Base-by-base conservation (phyloP, 805 yeast species). In the Citeromyces nyonsensis region DNA sequence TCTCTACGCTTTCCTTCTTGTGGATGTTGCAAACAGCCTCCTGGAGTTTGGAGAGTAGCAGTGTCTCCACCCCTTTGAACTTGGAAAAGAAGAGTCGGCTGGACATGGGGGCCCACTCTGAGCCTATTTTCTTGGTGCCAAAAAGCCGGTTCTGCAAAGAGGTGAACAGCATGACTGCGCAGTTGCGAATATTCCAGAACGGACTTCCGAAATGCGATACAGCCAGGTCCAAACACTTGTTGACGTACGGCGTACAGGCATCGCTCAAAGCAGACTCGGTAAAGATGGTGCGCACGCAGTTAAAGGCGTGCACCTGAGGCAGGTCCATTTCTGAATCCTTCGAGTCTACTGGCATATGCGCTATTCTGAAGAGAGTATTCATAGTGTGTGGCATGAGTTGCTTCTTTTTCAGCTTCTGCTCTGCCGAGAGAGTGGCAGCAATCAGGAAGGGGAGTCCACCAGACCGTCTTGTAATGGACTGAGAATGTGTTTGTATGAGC, bases 241-340 rank as follows among this genome's bases (percentile, higher is more conserved):
- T 74, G 6, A 76, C 59, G 45, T 59, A 74, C 4, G 53, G 51
- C 1, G 66, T 49, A 8, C 80, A 65, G 2, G 56, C 51, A 2
- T 57, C 63, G 0, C 83, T 56, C n/a, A 91, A 54, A 14, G 66
- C 57, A 0, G 86, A 63, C 36, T 86, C 96, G 14, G 66, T 66
- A 40, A 85, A 75, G 2, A 88, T 60, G 2, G 76, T 76, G 39
- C 69, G 73, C 35, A 91, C 68, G 47, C 94, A 78, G 47, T 88
- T 88, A 47, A 83, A 73, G 0, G 96, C 96, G 54, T 88, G 94
- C 0, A 88, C 95, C 46, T 86, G 96, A 0, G 97, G 91, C 10
- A 85, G 59, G 45, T 82, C 94, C 38, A 71, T 62, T 22, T 61
- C 63, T 32, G 56, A 56, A 9, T 61, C 68, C 26, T 59, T 52